Conservation (phyloP, 495 filamentous ascomycete species). For the Bacidia gigantensis region DNA sequence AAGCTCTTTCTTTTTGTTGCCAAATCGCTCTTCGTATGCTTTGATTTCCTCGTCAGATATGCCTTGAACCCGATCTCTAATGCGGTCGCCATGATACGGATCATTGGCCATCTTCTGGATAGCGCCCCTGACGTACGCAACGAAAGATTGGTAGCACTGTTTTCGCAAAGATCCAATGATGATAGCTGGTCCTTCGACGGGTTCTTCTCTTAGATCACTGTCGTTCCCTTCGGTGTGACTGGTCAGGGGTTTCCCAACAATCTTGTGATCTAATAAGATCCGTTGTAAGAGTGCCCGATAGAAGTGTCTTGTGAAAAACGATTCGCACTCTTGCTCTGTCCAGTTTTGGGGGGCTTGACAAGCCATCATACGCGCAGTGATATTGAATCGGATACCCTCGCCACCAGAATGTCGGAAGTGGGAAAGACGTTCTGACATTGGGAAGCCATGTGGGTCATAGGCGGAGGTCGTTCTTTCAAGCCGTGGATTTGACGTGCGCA, state of each 20-base stretch:
- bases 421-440: slow-evolving; percentile 67
- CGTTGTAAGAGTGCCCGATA: slow-evolving; percentile 84
- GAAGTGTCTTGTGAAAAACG: slow-evolving; percentile 87
- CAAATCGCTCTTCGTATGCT: slow-evolving; percentile 50
- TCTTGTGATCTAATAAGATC: slow-evolving; percentile 68
- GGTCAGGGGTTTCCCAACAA: slow-evolving; percentile 45
- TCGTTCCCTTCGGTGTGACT: slow-evolving; percentile 23
- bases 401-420: slow-evolving; percentile 36
- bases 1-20: slow-evolving; percentile 61
- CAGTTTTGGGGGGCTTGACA: slow-evolving; percentile 91
- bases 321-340: slow-evolving; percentile 63
- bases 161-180: slow-evolving; percentile 79
- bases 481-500: slow-evolving; percentile 44
- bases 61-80: slow-evolving; percentile 43
- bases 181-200: slow-evolving; percentile 45
- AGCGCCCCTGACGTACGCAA: slow-evolving; percentile 66
- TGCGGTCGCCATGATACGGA: slow-evolving; percentile 37
- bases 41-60: slow-evolving; percentile 63
- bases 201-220: slow-evolving; percentile 20
- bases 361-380: slow-evolving; percentile 94
- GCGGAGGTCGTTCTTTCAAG: slow-evolving; percentile 42
- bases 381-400: slow-evolving; percentile 69
- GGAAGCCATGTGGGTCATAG: slow-evolving; percentile 80
- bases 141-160: slow-evolving; percentile 61
- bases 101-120: slow-evolving; percentile 53